Base-by-base conservation (phyloP, 495 filamentous ascomycete genomes). In the Neurospora pannonica region DNA sequence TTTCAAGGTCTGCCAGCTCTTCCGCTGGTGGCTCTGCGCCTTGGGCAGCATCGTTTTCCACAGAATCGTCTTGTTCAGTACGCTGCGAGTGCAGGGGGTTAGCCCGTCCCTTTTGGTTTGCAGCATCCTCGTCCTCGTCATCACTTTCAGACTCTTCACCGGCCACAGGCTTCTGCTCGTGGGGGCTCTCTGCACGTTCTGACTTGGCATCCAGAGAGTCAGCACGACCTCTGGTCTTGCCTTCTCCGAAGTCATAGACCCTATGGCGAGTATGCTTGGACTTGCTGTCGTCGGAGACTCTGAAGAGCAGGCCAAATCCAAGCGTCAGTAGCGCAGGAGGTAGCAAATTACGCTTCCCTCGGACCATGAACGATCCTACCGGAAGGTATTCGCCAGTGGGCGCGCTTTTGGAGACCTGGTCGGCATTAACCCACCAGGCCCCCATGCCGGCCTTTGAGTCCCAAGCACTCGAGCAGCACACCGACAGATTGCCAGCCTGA, bases 381-480 rank as follows among this genome's bases (percentile, higher is more conserved):
- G 88, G 86, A 15, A 98, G 80, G 73, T 92, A 94, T 72, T 94
- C 97, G n/a, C 95, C 95, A 2, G 87, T 87, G 0, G 88, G 85
- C 0, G 90, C 89, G 48, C 88, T 92, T 83, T 98, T 98, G 3
- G 93, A 92, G 0, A 98, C 93, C 78, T 98, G 95, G 73, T 93
- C 89, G 15, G 92, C 90, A 70, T 90, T 87, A 0, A 94, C 94
- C 96, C 96, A 99, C 90, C 92, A 99, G 17, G 95, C 94, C 8
- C 92, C 90, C 94, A 98, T 97, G 11, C 92, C 89, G 6, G 94
- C 94, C 83, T 98, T 99, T 0, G 93, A 95, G 71, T 98, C 96
- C 96, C 96, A 99, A 2, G 94, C 95, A 69, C 81, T 90, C 1
- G 94, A 97, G 38, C 92, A 93, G 69, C 92, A 90, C 36, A 98